These are phyloP conservation scores for Wickerhamomyces subpelliculosus DNA, from an alignment of 805 yeast species.

Conservation along the genomic window DNA sequence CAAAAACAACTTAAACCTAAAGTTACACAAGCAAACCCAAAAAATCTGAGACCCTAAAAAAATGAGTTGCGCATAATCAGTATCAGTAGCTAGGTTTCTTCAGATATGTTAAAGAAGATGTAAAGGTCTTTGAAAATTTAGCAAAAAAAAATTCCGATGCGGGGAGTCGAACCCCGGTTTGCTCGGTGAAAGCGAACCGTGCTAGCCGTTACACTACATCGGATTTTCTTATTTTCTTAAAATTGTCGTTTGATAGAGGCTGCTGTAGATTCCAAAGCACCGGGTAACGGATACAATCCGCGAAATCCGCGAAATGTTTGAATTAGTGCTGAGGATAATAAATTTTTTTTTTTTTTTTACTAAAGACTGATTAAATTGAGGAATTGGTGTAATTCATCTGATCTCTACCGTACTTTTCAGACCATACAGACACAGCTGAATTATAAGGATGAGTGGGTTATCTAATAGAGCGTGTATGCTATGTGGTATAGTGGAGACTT, in stretches of 20 bases:
- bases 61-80: too few relatives aligned
- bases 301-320: too few relatives aligned
- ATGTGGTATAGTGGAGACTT: slow-evolving; percentile 86
- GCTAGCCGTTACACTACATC: slow-evolving; percentile 81
- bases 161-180: slow-evolving; percentile 85
- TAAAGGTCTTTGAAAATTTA: too few relatives aligned
- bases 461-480: slow-evolving; percentile 84
- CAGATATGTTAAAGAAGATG: too few relatives aligned
- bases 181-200: slow-evolving; percentile 84
- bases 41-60: too few relatives aligned
- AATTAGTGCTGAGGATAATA: not conserved
- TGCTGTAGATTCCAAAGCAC: not conserved
- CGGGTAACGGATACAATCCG: too few relatives aligned
- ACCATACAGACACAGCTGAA: not conserved
- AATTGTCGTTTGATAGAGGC: not conserved
- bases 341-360: too few relatives aligned
- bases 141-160: slow-evolving; percentile 48
- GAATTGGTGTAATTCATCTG: not conserved
- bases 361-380: not conserved
- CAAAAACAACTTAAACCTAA: too few relatives aligned
- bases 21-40: too few relatives aligned
- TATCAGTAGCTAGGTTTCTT: too few relatives aligned
- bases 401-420: not conserved
- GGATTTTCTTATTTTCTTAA: slow-evolving; percentile 27
- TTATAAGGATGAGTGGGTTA: not conserved